Evolutionary conservation across 495 filamentous ascomycete species (phyloP).

Genomic region (Hypoxylon crocopeplum): DNA sequence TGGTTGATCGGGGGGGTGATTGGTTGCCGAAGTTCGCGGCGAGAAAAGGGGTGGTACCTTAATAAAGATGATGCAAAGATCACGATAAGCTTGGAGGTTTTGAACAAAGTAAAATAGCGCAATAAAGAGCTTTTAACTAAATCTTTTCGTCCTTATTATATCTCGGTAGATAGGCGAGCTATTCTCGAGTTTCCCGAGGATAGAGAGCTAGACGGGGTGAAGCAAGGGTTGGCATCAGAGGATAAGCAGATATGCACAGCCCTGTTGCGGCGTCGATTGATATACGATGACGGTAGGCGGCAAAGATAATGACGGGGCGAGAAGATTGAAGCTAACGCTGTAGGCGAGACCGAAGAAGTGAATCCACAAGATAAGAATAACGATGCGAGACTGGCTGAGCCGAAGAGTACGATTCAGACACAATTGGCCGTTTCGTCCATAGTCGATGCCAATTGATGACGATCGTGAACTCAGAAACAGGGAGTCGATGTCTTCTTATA

Average conservation of each 20-base stretch:
- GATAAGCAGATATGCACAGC: constrained; percentile 24
- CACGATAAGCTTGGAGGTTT: constrained; percentile 19
- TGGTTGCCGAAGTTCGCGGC: constrained; percentile 20
- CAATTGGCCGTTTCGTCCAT: constrained; percentile 25
- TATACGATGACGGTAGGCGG: constrained; percentile 26
- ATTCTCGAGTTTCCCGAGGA: neutral
- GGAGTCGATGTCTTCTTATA: constrained; percentile 30
- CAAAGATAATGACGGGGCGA: constrained; percentile 7
- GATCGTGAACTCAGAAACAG: constrained; percentile 33
- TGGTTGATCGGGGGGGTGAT: constrained; percentile 10
- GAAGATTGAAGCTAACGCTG: constrained; percentile 12
- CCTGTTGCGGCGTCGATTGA: constrained; percentile 24
- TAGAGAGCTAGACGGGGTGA: constrained; percentile 1
- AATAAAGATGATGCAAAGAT: constrained; percentile 34
- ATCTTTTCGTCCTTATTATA: constrained; percentile 14
- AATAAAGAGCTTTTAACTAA: constrained; percentile 6
- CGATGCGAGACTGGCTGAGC: neutral
- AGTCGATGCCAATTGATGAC: constrained; percentile 21
- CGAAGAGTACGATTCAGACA: constrained; percentile 16
- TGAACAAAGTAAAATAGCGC: constrained; percentile 9
- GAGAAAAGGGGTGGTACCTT: constrained; percentile 28
- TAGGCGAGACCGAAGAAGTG: constrained; percentile 21
- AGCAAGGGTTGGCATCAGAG: constrained; percentile 2
- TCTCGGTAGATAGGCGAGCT: constrained; percentile 15
- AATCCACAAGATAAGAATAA: constrained; percentile 26